Percentiles rank a stretch among this genome's conserved stretches.
These are phyloP conservation scores for Aspergillus sojae DNA, from an alignment of 2,329 filamentous ascomycete genomes.

Conservation along the genomic window DNA sequence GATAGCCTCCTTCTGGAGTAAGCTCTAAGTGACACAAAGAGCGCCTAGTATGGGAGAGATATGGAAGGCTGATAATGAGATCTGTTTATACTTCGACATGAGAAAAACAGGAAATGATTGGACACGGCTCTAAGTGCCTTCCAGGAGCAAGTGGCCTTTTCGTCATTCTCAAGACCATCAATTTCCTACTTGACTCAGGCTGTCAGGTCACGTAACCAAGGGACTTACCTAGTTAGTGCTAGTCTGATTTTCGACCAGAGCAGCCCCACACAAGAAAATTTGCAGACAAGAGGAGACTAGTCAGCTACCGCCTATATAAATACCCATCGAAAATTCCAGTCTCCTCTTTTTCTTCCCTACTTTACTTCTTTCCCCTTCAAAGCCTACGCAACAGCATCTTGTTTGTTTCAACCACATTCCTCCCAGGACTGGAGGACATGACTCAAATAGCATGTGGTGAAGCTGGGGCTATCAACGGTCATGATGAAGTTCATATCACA, in stretches of 20 bases:
- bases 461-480: background rate
- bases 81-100: background rate
- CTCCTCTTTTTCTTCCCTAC: background rate
- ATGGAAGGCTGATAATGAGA: background rate
- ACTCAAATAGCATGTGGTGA: slow-evolving; percentile 4
- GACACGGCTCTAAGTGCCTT: too few species aligned
- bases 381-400: background rate
- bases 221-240: background rate
- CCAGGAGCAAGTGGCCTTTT: too few species aligned
- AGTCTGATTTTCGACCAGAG: background rate
- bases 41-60: background rate
- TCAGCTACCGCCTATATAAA: background rate
- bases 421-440: slow-evolving; percentile 4
- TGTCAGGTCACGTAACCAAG: too few species aligned
- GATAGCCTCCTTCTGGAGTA: background rate
- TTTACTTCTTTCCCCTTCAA: background rate
- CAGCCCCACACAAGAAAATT: background rate
- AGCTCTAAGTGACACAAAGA: background rate
- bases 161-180: too few species aligned
- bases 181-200: too few species aligned
- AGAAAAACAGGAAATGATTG: background rate
- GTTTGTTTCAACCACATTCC: slow-evolving; percentile 4
- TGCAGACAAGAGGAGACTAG: background rate
- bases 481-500: slow-evolving; percentile 51
- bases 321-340: background rate